Base-by-base conservation (phyloP, 163 green algal genomes). In the Chlorella variabilis region DNA sequence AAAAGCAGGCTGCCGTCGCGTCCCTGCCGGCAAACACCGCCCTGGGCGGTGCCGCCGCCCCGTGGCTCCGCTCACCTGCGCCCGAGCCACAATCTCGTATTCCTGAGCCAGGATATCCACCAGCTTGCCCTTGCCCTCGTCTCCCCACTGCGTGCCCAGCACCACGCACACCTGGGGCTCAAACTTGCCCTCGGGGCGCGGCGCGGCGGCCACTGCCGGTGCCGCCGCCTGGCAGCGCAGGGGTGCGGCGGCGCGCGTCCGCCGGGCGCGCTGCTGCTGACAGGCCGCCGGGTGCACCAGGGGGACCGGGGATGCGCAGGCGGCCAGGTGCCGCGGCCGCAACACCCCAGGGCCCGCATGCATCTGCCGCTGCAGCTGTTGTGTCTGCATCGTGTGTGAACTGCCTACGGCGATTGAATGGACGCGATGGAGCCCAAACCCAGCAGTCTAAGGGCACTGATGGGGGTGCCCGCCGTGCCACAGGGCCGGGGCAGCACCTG, bases 121-220 rank as follows among this genome's bases (percentile, higher is more conserved):
- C 67, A 99, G 94, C 90, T 99, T 99, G 76, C 97, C 97, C 88
- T 99, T 99, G 83, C 97, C 97, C 82, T 99, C 97, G 83, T 99
- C 97, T 23, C 97, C 97, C 97, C 97, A 99, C 90, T 99, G 97
- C 23, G 95, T 97, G 54, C 97, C 97, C 23, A 99, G 89, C n/a
- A 99, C 95, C 0, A 98, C 94, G 71, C 84, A 92, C 3, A 99
- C 93, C 76, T 97, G 90, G 1, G 93, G 80, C 59, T 87, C 81
- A 58, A 86, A 86, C 51, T 66, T 41, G 38, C 80, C 73, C 51
- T 80, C 63, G 0, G 69, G 29, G 5, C 42, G 23, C 6, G 77
- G 76, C 15, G 39, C 45, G 4, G 29, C 42, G 6, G 77, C 62
- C 3, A 61, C 70, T 21, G 71, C 71, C 6, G 36, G 48, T 21